Base-by-base conservation (phyloP, 192 early-diverging fungal genomes). In the Martensiomyces pterosporus region DNA sequence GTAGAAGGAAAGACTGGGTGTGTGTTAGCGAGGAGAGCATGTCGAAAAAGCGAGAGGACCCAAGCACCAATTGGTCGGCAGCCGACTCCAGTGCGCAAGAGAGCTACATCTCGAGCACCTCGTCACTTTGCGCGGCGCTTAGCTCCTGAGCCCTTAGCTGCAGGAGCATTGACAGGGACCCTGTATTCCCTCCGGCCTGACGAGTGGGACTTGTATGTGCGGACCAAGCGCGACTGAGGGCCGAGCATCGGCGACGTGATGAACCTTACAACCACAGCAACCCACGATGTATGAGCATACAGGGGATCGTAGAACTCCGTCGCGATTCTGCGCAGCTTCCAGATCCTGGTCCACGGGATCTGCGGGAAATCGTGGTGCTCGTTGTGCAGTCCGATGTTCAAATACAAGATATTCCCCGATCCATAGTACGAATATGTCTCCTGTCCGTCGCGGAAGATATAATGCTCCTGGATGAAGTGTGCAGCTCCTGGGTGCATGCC, bases 361-460 rank as follows among this genome's bases (percentile, higher is more conserved):
- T 82, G 66, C 25, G 76, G 83, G 72, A 94, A 95, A 57, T 97
- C 94, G 74, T 97, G 92, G 79, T 97, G 94, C 78, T 97, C 94
- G 73, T 91, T 94, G 72, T 97, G 94, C 58, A 89, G 88, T 24
- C 94, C 94, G 62, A 95, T 88, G 82, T 97, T 97, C 79, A 92
- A 82, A 48, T 86, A 88, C 10, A 89, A 74, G 39, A 76, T 65
- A 74, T 97, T 97, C 24, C 91, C 70, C 37, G 79, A 74, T 13
- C 92, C 92, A 49, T 97, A 97, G 83, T 97, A 97, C 39, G 88
- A 91, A 67, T 97, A 97, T 1, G 92, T 97, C 52, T 97, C 92
- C 64, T 91, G 85, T 24, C 90, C 92, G 55, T 91, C 83, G 49
- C 83, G 83, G 80, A 92, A 93, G 4, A 89, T 87, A 62, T 91